Percentiles rank a stretch among this genome's conserved stretches.
These are phyloP conservation scores for Aspergillus quadrilineatus DNA, from an alignment of 2,329 filamentous ascomycete genomes.

Conservation along the genomic window DNA sequence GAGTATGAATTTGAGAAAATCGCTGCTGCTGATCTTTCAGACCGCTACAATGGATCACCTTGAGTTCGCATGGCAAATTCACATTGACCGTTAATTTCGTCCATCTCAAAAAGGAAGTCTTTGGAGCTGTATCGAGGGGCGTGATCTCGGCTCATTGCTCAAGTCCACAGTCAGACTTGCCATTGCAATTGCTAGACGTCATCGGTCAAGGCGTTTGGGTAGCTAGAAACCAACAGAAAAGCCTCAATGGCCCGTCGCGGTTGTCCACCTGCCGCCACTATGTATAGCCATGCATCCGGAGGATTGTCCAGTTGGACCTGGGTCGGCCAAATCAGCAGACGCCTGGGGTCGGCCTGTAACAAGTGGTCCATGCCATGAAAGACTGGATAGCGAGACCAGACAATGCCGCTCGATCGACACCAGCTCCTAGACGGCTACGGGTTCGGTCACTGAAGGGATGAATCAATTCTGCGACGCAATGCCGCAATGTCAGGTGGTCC, in stretches of 20 bases:
- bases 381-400: not conserved
- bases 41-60: not conserved
- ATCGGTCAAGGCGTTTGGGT: no score
- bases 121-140: no score
- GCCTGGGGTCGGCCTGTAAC: not conserved
- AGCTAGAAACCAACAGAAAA: not conserved
- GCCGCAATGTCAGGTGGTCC: constrained; percentile 17
- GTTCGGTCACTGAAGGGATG: no score
- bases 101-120: no score
- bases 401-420: not conserved
- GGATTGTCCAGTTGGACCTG: not conserved
- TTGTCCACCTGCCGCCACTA: not conserved
- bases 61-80: not conserved
- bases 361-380: not conserved
- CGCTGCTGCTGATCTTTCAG: constrained; percentile 6
- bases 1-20: not conserved
- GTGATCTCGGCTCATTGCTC: not conserved
- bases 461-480: constrained; percentile 15
- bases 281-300: not conserved
- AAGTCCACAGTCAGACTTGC: not conserved
- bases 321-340: not conserved
- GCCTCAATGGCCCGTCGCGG: not conserved
- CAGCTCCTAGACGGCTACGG: not conserved
- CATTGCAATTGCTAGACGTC: not conserved
- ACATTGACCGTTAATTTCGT: not conserved